phyloP scores from a whole-genome alignment of 2,329 filamentous ascomycete species.

The Curvularia eragrostidis region DNA sequence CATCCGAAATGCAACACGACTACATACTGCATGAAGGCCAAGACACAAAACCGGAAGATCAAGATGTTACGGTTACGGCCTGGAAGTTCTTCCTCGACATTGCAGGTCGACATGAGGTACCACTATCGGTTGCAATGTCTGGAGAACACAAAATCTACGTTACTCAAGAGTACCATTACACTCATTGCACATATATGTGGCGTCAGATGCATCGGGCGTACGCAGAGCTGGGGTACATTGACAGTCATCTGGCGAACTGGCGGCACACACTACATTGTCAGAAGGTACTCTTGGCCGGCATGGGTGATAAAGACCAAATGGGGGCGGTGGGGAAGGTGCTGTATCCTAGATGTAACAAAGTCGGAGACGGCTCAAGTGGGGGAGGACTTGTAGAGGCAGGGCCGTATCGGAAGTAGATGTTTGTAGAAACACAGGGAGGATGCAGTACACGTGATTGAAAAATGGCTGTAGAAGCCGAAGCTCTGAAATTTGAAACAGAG shows the following conservation, averaged over 20 bases:
- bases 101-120: not conserved
- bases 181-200: slow-evolving; percentile 1
- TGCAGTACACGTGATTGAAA: not conserved
- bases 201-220: not conserved
- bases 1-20: not conserved
- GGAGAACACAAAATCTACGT: not conserved
- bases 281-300: not conserved
- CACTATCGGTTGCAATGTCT: not conserved
- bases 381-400: not conserved
- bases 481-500: no score
- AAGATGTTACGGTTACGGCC: not conserved
- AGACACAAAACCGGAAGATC: not conserved
- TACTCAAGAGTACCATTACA: slow-evolving; percentile 1
- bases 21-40: not conserved
- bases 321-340: not conserved
- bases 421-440: not conserved
- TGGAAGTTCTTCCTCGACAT: slow-evolving; percentile 1
- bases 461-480: not conserved
- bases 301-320: not conserved
- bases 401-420: not conserved
- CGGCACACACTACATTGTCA: not conserved
- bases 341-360: not conserved
- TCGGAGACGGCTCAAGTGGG: not conserved
- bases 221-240: not conserved
- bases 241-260: not conserved